Conservation (phyloP, 2,329 filamentous ascomycete genomes). For the Cladobotryum mycophilum region DNA sequence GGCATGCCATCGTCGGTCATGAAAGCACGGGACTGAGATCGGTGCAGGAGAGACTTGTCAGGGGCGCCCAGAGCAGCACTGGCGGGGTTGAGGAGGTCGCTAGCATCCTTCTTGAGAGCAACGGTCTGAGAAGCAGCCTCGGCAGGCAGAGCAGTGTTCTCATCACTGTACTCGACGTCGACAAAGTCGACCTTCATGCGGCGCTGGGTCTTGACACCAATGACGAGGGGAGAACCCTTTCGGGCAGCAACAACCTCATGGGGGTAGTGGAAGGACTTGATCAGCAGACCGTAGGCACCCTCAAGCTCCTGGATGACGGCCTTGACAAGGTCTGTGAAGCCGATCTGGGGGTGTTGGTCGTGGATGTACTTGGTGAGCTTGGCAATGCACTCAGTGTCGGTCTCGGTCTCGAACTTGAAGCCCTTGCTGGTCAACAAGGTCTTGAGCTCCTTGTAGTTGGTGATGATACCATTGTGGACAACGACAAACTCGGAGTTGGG, state of each 20-base stretch:
- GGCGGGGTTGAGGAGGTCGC: conserved; percentile 60
- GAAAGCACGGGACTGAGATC: conserved; percentile 97
- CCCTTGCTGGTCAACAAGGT: conserved; percentile 88
- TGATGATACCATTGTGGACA: conserved; percentile 99
- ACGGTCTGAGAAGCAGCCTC: conserved; percentile 95
- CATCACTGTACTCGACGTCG: conserved; percentile 93
- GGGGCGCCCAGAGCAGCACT: conserved; percentile 68
- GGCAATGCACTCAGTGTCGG: conserved; percentile 97
- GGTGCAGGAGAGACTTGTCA: conserved; percentile 96
- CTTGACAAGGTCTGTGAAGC: conserved; percentile 95
- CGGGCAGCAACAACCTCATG: conserved; percentile 96
- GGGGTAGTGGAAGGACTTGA: conserved; percentile 98
- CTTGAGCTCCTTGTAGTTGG: conserved; percentile 99
- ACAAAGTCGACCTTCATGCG: conserved; percentile 99
- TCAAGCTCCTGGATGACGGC: conserved; percentile 97
- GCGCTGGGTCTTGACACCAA: conserved; percentile 92
- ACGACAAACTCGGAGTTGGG: conserved; percentile 92
- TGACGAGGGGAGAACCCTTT: conserved; percentile 95
- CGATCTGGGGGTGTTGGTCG: conserved; percentile 87
- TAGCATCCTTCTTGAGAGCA: conserved; percentile 82
- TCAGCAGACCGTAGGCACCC: conserved; percentile 91
- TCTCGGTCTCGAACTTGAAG: conserved; percentile 98
- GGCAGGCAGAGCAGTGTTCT: conserved; percentile 74
- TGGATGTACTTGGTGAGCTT: conserved; percentile 98
- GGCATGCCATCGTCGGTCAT: conserved; percentile 97